Evolutionary conservation across 495 filamentous ascomycete species (phyloP), one percentile per base, ranked within the genome.

Genomic region (Pseudevernia furfuracea): DNA sequence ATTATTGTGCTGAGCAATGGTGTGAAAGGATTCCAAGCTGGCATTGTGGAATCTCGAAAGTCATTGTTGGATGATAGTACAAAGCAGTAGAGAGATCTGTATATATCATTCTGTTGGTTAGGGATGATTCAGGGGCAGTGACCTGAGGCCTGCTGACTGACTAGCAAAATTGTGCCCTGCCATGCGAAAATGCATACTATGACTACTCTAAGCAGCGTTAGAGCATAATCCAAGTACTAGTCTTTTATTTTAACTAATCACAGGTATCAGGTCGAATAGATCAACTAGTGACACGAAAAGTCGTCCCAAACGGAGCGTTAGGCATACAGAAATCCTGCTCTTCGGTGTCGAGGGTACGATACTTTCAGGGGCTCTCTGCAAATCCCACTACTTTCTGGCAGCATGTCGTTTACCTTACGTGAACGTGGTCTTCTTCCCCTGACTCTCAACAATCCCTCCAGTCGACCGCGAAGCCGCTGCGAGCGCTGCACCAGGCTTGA

Each of bases 401-500:
- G 17, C 25, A 43, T 19, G 15, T 44, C 52, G 4, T 9, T 15
- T 37, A 34, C 38, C 59, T 75, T 68, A 90, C 67, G 90, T 89
- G 75, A 97, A 96, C 0, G 83, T 90, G 57, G 81, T 84, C 78
- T 94, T 97, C 78, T 86, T 91, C 53, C 94, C 94, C 66, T 87
- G 79, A n/a, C 80, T 77, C 72, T 88, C 86, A 19, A 92, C 87
- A 73, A 94, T 90, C 12, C 85, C 89, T 58, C 89, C 89, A 41
- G 86, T 92, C 65, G 84, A 78, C 70, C 86, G 71, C 61, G 75
- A 73, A 49, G 78, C 81, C 53, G 70, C 75, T 37, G 78, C 77
- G 61, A 75, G 72, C 36, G 76, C 79, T 19, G 73, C 71, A 12
- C 77, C 78, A 37, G 78, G 73, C 49, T 68, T 66, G 46, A 72